Conservation (phyloP, 805 yeast species). For the Kuraishia capsulata region DNA sequence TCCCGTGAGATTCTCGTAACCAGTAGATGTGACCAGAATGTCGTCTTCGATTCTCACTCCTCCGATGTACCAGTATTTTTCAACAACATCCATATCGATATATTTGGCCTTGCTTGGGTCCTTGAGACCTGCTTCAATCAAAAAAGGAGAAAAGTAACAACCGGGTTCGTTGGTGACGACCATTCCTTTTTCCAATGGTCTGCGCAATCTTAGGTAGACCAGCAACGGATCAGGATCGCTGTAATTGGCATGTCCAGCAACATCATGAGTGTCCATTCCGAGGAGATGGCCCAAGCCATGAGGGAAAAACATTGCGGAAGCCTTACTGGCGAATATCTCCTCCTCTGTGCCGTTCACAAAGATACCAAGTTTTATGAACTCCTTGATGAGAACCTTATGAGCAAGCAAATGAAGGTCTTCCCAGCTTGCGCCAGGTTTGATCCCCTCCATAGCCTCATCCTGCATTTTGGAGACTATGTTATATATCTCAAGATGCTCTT, state of each 20-base stretch:
- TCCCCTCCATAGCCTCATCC: slow-evolving; percentile 51
- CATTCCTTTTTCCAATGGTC: slow-evolving; percentile 67
- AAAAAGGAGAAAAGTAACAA: slow-evolving; percentile 76
- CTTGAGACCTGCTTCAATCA: slow-evolving; percentile 55
- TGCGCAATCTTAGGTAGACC: slow-evolving; percentile 70
- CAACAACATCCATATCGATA: slow-evolving; percentile 57
- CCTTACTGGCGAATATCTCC: slow-evolving; percentile 62
- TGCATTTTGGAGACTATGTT: slow-evolving; percentile 81
- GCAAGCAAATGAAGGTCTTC: slow-evolving; percentile 75
- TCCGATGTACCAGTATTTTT: slow-evolving; percentile 82
- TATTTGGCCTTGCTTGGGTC: slow-evolving; percentile 41
- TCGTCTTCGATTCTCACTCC: slow-evolving; percentile 98
- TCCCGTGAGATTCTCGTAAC: slow-evolving; percentile 73
- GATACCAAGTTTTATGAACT: slow-evolving; percentile 66
- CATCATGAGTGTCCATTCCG: slow-evolving; percentile 96
- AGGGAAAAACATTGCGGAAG: slow-evolving; percentile 79
- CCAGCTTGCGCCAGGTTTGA: slow-evolving; percentile 82
- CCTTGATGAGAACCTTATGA: slow-evolving; percentile 66
- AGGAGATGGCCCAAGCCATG: slow-evolving; percentile 93
- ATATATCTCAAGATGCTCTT: slow-evolving; percentile 79
- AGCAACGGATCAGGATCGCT: slow-evolving; percentile 74
- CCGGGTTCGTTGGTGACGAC: slow-evolving; percentile 96
- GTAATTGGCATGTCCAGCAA: slow-evolving; percentile 83
- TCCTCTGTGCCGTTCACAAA: slow-evolving; percentile 47
- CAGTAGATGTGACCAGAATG: slow-evolving; percentile 64